Base-by-base conservation (phyloP, 305 asterid genomes). In the Rubia tinctorum region DNA sequence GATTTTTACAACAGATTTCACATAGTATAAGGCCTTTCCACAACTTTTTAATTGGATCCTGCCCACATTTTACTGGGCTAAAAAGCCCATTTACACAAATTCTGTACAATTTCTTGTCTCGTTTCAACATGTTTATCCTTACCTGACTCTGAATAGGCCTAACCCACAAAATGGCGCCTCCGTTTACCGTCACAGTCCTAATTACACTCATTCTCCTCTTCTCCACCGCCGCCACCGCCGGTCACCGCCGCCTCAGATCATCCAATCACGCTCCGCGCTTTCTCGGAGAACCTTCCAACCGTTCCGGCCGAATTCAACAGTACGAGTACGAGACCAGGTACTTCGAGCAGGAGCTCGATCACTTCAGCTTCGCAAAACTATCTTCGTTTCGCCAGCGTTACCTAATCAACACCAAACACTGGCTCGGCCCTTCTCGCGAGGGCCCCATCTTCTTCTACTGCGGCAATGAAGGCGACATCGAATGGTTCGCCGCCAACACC, bases 401-500 rank as follows among this genome's bases (percentile, higher is more conserved):
- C 77, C 89, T 93, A 6, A 89, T 91, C 79, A 93, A 81, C 82
- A 85, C 89, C 37, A 83, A 89, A 12, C 78, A 91, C 77, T 93
- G 96, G 97, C 59, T 80, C 63, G 97, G 96, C 30, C 87, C 96
- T 25, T 77, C 77, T 23, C 72, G 72, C 0, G 47, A 56, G 71
- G 95, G 83, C 9, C 98, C 98, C 61, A 89, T 93, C 70, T 91
- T 93, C 85, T 71, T 91, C 76, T 93, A 93, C 86, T 91, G 98
- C 70, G 97, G 98, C 27, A 93, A 93, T 27, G 98, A 93, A 85
- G 96, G 97, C 14, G 88, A 91, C 43, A 93, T 93, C 55, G 97
- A 89, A 73, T 93, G 97, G 98, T 93, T 93, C 70, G 96, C 98
- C 64, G 89, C 78, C 30, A 91, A 89, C 70, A 83, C 96, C 10